phyloP scores from a whole-genome alignment of 2,329 filamentous ascomycete genomes.

The Verticillium albo-atrum region DNA sequence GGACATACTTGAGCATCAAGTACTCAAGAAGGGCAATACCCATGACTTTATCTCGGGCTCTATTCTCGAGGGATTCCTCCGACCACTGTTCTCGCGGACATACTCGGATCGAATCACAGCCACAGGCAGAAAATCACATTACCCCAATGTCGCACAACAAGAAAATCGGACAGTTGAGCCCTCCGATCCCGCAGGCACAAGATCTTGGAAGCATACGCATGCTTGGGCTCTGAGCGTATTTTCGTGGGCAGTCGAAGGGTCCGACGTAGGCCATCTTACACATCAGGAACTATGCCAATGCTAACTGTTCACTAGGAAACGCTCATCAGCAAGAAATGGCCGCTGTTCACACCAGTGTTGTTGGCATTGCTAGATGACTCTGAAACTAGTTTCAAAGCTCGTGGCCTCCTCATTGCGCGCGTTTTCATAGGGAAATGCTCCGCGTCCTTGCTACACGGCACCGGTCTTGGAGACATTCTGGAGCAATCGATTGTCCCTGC shows the following conservation, averaged over 20 bases:
- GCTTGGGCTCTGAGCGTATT: constrained; percentile 34
- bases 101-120: constrained; percentile 50
- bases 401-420: constrained; percentile 51
- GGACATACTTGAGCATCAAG: neutral
- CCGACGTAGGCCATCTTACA: constrained; percentile 38
- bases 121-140: constrained; percentile 50
- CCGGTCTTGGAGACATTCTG: constrained; percentile 64
- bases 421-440: constrained; percentile 53
- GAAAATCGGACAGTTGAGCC: neutral
- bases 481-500: constrained; percentile 66
- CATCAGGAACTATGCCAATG: constrained; percentile 5
- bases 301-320: constrained; percentile 22
- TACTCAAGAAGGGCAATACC: constrained; percentile 11
- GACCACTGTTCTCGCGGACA: constrained; percentile 60
- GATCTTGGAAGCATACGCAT: neutral
- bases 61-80: constrained; percentile 59
- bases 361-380: constrained; percentile 65
- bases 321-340: constrained; percentile 56
- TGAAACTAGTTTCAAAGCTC: constrained; percentile 44
- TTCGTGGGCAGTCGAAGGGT: constrained; percentile 52
- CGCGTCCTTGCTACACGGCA: constrained; percentile 47
- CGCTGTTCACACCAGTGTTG: constrained; percentile 64
- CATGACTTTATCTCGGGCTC: constrained; percentile 44
- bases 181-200: neutral
- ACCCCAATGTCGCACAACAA: constrained; percentile 26